Evolutionary conservation across 495 filamentous ascomycete species (phyloP).

Genomic region (Alectoria sarmentosa): DNA sequence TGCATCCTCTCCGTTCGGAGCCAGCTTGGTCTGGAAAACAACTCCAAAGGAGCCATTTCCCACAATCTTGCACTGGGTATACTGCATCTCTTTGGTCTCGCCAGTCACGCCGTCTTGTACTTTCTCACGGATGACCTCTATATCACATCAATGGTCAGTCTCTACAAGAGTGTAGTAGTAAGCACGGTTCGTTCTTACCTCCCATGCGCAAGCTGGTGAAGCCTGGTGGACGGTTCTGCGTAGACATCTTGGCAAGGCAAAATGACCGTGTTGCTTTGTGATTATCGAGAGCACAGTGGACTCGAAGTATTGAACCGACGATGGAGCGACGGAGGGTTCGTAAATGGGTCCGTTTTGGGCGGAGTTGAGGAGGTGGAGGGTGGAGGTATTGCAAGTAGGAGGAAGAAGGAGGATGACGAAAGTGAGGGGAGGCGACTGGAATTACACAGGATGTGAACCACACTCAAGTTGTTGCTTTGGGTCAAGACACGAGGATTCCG

Average conservation of each 20-base stretch:
- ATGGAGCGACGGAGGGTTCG: slow-evolving; percentile 32
- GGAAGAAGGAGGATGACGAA: slow-evolving; percentile 4
- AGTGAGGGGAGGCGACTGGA: slow-evolving; percentile 11
- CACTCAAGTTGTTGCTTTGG: background rate
- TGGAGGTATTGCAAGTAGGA: slow-evolving; percentile 2
- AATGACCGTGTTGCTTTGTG: slow-evolving; percentile 7
- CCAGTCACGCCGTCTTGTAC: slow-evolving; percentile 97
- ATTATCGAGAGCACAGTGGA: slow-evolving; percentile 41
- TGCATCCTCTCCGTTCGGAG: slow-evolving; percentile 92
- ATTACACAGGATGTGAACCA: background rate
- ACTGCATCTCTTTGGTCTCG: slow-evolving; percentile 92
- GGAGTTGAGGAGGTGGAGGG: slow-evolving; percentile 24
- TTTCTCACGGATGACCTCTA: slow-evolving; percentile 97
- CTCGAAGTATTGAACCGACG: slow-evolving; percentile 43
- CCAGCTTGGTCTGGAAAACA: slow-evolving; percentile 97
- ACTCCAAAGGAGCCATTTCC: slow-evolving; percentile 98
- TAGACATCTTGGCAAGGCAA: slow-evolving; percentile 46
- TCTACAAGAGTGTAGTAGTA: slow-evolving; percentile 11
- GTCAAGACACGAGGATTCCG: background rate
- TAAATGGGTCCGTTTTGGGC: slow-evolving; percentile 50
- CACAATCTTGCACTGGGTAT: slow-evolving; percentile 99
- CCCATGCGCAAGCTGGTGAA: slow-evolving; percentile 77
- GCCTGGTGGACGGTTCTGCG: slow-evolving; percentile 65
- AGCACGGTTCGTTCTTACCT: slow-evolving; percentile 47
- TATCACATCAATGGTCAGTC: slow-evolving; percentile 25